Base-by-base conservation (phyloP, 2,329 filamentous ascomycete genomes). In the Monosporascus sp. region DNA sequence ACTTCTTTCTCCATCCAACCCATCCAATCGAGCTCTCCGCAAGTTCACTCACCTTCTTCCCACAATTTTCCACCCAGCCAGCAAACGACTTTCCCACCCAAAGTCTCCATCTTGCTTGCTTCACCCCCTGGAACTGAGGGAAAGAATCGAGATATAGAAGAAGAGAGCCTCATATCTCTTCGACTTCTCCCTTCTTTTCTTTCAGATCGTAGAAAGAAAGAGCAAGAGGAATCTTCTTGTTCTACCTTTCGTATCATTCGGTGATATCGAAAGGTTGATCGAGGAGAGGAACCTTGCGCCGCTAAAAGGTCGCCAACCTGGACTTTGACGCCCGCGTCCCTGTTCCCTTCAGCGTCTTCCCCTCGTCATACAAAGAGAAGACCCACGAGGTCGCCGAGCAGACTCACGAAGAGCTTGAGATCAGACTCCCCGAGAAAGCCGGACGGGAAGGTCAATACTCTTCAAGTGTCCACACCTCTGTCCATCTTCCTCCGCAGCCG, bases 321-420 rank as follows among this genome's bases (percentile, higher is more conserved):
- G 92, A 97, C 90, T 97, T 96, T 94, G 92, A 96, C 89, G 91
- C 92, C 80, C 89, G 91, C 79, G 89, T 97, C 79, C 90, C 93
- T 83, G 94, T 97, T 79, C 93, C 93, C 80, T 96, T 97, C 87
- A 97, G 91, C 89, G 89, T 97, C 88, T 97, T 97, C 86, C 93
- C 93, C 82, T 96, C 91, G 77, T 90, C 91, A 78, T 97, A 97
- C 85, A 85, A 88, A 74, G 80, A 80, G 73, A 46, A 46, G 43
- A 73, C 72, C 82, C 82, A 85, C 78, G 79, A 66, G 62, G 65
- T 60, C 69, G 73, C 85, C 76, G 77, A 83, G 24, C 24, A n/a
- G 67, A 86, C 85, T 71, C 85, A 91, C 85, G 86, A 93, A 86
- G 90, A 96, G 85, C 85, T 89, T 80, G 86, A 93, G 78, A 85